Evolutionary conservation across 495 filamentous ascomycete species (phyloP), one percentile per base, ranked within the genome.

Genomic region (Astrothelium subdiscretum): DNA sequence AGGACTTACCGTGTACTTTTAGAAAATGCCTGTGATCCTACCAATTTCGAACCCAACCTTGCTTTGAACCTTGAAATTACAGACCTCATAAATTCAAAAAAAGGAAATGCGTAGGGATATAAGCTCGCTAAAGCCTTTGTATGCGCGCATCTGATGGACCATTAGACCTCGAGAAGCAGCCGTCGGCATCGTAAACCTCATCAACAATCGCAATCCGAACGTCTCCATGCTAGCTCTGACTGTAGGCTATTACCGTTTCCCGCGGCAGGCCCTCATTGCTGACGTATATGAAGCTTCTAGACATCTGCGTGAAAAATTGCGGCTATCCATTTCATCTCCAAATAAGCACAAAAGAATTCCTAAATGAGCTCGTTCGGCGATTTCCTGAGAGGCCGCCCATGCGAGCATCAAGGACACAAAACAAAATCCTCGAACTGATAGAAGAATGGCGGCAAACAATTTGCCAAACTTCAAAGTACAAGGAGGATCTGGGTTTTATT

Each of bases 241-340:
- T 60, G 71, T 73, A 69, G 40, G 62, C 31, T 24, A 13, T 15
- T 20, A 32, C 32, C 60, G 44, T 38, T 51, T 13, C 22, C 43
- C 31, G 52, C n/a, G 15, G 10, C 59, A 1, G 12, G 13, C 13
- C 11, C 29, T 6, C n/a, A 15, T 52, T 40, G 44, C 71, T 76
- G 54, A 74, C 64, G n/a, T 15, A 58, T n/a, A 38, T 58, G 59
- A 72, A 87, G 82, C 85, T 98, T 59, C 87, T 98, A 70, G 94
- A 98, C 71, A 97, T 97, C 57, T 97, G 92, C 74, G 94, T 97
- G 73, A 98, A 98, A 77, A 98, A 98, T 75, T 98, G 94, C 84
- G 94, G 94, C 68, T 98, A 98, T 75, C 91, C 95, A 20, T 98
- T 98, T 75, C 94, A 98, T 65, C 85, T 98, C 42, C 94, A 98